Percentiles rank a stretch among this genome's conserved stretches.
These are phyloP conservation scores for Baudoinia panamericana DNA, from an alignment of 495 filamentous ascomycete species.

Conservation along the genomic window DNA sequence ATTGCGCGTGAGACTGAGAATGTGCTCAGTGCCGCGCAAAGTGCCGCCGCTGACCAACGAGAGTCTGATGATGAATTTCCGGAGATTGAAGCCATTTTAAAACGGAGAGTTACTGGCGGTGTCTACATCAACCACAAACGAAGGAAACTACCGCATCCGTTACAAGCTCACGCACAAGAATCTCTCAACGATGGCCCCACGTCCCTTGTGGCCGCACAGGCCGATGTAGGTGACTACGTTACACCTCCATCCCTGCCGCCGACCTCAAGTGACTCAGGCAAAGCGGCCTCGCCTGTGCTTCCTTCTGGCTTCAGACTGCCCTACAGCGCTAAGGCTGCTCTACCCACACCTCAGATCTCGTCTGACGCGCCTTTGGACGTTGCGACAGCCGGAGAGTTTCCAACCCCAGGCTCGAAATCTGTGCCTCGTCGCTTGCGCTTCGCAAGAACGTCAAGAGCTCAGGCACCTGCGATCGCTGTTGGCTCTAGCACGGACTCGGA, in stretches of 20 bases:
- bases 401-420: slow-evolving; percentile 1
- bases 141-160: slow-evolving; percentile 13
- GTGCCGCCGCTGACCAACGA: too few species aligned
- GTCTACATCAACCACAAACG: slow-evolving; percentile 16
- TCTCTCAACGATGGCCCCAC: not conserved
- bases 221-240: slow-evolving; percentile 14
- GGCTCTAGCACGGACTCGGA: slow-evolving; percentile 5
- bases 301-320: slow-evolving; percentile 7
- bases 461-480: not conserved
- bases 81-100: slow-evolving; percentile 15
- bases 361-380: slow-evolving; percentile 10
- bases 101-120: not conserved
- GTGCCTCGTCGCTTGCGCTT: not conserved
- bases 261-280: slow-evolving; percentile 27
- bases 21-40: not conserved
- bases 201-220: not conserved
- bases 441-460: not conserved
- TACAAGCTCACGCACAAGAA: slow-evolving; percentile 1
- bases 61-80: slow-evolving; percentile 23
- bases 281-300: slow-evolving; percentile 1
- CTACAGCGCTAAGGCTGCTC: slow-evolving; percentile 24
- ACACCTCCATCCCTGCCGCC: slow-evolving; percentile 28
- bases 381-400: too few species aligned
- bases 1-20: too few species aligned
- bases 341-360: slow-evolving; percentile 18